These are phyloP conservation scores for Sequoiadendron giganteum DNA, from an alignment of 75 land plant species.

Conservation along the genomic window DNA sequence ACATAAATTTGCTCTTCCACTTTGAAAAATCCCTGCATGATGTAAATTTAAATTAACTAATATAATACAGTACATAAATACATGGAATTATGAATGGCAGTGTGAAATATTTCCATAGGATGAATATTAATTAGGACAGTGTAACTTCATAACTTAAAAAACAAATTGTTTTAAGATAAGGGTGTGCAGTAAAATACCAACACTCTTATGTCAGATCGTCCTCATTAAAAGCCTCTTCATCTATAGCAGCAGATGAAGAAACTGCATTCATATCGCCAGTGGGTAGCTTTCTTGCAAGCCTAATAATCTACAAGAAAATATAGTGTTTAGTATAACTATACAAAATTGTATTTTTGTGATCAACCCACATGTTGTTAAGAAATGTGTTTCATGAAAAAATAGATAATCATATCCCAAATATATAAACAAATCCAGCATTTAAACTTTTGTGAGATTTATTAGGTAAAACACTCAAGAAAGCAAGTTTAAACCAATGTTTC, in stretches of 20 bases:
- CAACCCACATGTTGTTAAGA: background rate
- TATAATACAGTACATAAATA: background rate
- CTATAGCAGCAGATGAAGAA: slow-evolving; percentile 18
- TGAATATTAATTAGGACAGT: background rate
- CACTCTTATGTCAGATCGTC: slow-evolving; percentile 59
- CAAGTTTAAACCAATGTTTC: too few species aligned
- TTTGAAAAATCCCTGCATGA: background rate
- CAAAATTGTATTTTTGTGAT: background rate
- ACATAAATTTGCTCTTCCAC: background rate
- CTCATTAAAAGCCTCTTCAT: slow-evolving; percentile 51
- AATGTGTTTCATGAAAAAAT: background rate
- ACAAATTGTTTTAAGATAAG: background rate
- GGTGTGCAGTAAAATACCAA: background rate
- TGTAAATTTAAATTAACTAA: background rate
- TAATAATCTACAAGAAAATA: slow-evolving; percentile 59
- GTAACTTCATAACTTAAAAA: background rate
- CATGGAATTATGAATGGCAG: background rate
- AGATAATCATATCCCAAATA: background rate
- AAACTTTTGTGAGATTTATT: background rate
- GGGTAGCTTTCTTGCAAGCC: slow-evolving; percentile 86
- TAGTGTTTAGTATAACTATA: background rate
- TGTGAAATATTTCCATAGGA: background rate
- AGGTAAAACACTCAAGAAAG: background rate
- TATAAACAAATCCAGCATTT: background rate
- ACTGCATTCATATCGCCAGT: slow-evolving; percentile 55